phyloP scores from a whole-genome alignment of 306 rosid genomes.

The Prunus mongolica region DNA sequence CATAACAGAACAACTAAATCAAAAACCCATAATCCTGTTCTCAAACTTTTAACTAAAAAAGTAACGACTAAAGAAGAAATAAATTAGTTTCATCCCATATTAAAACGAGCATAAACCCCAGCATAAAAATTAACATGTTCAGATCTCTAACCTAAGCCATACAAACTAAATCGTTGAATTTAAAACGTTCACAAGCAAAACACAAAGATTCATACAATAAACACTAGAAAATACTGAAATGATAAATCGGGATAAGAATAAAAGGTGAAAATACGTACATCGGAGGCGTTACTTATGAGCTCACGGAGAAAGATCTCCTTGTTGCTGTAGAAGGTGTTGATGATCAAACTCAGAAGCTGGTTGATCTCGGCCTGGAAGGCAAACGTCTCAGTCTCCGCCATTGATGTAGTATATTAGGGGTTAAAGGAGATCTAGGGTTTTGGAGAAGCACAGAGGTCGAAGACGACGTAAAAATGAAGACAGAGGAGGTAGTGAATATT shows the following conservation, averaged over 20 bases:
- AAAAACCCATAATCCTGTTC: not conserved
- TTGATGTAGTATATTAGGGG: not conserved
- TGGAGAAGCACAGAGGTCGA: not conserved
- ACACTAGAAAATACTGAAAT: not conserved
- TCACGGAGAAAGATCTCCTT: slow-evolving; percentile 94
- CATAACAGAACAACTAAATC: not conserved
- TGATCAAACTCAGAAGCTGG: slow-evolving; percentile 83
- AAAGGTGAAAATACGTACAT: slow-evolving; percentile 23
- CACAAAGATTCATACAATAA: not conserved
- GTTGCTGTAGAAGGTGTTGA: slow-evolving; percentile 91
- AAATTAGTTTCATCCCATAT: not conserved
- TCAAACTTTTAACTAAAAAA: not conserved
- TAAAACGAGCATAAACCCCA: not conserved
- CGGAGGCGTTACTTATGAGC: slow-evolving; percentile 77
- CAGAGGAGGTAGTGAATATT: not conserved
- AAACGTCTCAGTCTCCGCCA: slow-evolving; percentile 74
- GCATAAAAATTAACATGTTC: not conserved
- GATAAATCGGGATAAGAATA: not conserved
- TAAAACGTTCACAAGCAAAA: not conserved
- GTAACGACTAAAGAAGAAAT: too few species aligned
- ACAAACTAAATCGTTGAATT: not conserved
- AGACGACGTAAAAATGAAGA: not conserved
- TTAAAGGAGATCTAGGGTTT: slow-evolving; percentile 28
- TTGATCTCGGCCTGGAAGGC: slow-evolving; percentile 96
- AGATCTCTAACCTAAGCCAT: not conserved